Percentiles rank a stretch among this genome's conserved stretches.
phyloP scores from a whole-genome alignment of 257 asterid genomes.

The Solanum arcanum region DNA sequence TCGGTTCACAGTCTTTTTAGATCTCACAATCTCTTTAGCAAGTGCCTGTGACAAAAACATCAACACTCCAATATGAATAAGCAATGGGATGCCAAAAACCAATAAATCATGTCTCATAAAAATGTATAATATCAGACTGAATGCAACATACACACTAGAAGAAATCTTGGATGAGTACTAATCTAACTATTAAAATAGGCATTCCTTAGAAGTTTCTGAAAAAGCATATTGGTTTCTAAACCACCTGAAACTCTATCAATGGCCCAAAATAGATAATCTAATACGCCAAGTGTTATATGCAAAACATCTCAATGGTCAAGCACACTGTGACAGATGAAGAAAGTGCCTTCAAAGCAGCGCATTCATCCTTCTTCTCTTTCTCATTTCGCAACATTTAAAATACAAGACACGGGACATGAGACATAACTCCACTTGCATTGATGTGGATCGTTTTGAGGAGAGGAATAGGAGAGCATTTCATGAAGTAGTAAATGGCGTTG shows the following conservation, averaged over 20 bases:
- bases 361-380: background rate
- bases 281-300: background rate
- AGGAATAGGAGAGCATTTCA: background rate
- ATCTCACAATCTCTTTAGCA: conserved; percentile 87
- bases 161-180: background rate
- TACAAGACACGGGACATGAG: background rate
- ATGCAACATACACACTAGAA: background rate
- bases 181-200: background rate
- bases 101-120: background rate
- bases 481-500: background rate
- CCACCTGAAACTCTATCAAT: background rate
- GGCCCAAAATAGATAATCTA: background rate
- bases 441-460: background rate
- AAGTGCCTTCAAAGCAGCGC: background rate
- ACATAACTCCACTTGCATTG: background rate
- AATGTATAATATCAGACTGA: background rate
- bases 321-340: background rate
- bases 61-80: background rate
- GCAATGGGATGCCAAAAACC: background rate
- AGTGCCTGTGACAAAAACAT: conserved; percentile 42
- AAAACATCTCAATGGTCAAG: background rate
- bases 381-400: background rate
- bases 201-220: background rate
- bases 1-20: conserved; percentile 70
- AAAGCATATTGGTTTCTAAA: background rate